Percentiles rank a stretch among this genome's conserved stretches.
Conservation (phyloP, 495 filamentous ascomycete species). For the Corynascus novoguineensis region DNA sequence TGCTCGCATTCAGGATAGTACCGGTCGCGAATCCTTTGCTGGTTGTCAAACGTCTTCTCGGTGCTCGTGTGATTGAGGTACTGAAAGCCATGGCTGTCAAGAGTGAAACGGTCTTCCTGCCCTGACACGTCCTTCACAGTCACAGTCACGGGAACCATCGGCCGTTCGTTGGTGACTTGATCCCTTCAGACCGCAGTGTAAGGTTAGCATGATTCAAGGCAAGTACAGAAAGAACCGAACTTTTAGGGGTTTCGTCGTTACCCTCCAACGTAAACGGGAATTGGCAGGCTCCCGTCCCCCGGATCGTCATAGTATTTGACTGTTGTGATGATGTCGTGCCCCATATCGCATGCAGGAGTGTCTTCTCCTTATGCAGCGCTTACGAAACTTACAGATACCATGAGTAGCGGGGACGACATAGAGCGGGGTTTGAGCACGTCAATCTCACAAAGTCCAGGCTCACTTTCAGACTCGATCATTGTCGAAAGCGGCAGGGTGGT, state of each 20-base stretch:
- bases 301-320: conserved; percentile 57
- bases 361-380: neutral
- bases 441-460: too few relatives aligned
- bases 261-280: conserved; percentile 46
- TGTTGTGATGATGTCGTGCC: conserved; percentile 43
- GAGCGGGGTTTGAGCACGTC: too few relatives aligned
- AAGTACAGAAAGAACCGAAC: neutral
- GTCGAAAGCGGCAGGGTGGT: too few relatives aligned
- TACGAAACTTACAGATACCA: neutral
- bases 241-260: conserved; percentile 5
- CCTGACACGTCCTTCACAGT: conserved; percentile 36
- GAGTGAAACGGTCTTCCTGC: conserved; percentile 28
- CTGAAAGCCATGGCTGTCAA: conserved; percentile 39
- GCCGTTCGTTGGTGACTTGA: conserved; percentile 40
- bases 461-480: too few relatives aligned
- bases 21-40: conserved; percentile 42
- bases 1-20: conserved; percentile 62
- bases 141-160: conserved; percentile 34
- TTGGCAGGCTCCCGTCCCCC: conserved; percentile 51
- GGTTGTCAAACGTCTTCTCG: conserved; percentile 25
- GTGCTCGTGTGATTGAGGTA: conserved; percentile 22
- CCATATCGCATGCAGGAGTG: neutral
- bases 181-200: neutral
- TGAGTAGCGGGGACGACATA: too few relatives aligned
- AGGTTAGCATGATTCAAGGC: neutral